Evolutionary conservation across 306 rosid genomes (phyloP).

Genomic region (Senna tora): DNA sequence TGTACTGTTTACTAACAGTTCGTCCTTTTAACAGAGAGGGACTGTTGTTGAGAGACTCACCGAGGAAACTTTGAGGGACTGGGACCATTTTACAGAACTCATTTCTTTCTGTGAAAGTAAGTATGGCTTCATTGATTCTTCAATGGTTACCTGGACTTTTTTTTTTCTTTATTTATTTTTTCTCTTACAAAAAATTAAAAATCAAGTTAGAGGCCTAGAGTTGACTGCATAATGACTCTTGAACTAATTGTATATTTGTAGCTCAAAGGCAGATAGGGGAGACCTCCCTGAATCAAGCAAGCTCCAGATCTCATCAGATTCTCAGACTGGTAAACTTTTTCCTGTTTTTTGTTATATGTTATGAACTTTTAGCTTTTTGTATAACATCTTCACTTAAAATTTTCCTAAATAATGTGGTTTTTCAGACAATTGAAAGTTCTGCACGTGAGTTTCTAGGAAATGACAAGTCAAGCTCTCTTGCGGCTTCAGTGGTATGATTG

Average conservation of each 20-base stretch:
- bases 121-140: constrained; percentile 40
- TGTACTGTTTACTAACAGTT: constrained; percentile 39
- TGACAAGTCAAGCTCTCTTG: constrained; percentile 89
- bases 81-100: constrained; percentile 87
- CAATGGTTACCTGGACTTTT: constrained; percentile 5
- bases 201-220: not conserved
- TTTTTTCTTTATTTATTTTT: not conserved
- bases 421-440: constrained; percentile 94
- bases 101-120: constrained; percentile 86
- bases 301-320: constrained; percentile 99
- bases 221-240: constrained; percentile 29
- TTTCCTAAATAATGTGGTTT: constrained; percentile 32
- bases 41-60: constrained; percentile 88
- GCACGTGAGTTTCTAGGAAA: constrained; percentile 85
- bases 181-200: not conserved
- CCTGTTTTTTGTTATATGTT: constrained; percentile 13
- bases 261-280: constrained; percentile 99
- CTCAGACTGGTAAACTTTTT: constrained; percentile 75
- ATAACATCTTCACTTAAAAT: constrained; percentile 31
- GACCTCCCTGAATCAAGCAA: constrained; percentile 92
- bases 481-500: constrained; percentile 87
- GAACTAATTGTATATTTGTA: constrained; percentile 40
- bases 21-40: constrained; percentile 73
- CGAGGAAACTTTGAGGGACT: constrained; percentile 79
- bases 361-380: constrained; percentile 25